phyloP scores from a whole-genome alignment of 1,139 yeast species.

The Lodderomyces margitis region DNA sequence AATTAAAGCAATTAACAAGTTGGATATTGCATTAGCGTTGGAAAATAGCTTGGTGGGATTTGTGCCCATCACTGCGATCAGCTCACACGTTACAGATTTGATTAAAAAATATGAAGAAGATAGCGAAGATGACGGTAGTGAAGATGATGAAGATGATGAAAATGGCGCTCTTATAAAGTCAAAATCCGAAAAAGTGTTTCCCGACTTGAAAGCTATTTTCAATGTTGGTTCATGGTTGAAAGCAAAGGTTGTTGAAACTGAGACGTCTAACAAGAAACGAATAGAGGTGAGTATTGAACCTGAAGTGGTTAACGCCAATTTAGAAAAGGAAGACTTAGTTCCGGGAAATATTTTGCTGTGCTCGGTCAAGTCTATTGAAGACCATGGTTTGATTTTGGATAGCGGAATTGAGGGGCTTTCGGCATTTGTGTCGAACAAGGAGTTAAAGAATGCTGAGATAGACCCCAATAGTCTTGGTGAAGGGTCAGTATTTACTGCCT shows the following conservation, averaged over 20 bases:
- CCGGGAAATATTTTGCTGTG: conserved; percentile 71
- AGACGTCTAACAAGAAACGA: conserved; percentile 41
- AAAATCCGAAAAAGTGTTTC: conserved; percentile 41
- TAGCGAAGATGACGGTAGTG: conserved; percentile 45
- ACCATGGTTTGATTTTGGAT: conserved; percentile 81
- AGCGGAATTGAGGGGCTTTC: conserved; percentile 55
- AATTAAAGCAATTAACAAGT: conserved; percentile 54
- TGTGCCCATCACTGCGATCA: conserved; percentile 73
- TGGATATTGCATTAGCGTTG: conserved; percentile 67
- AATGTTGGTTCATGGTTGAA: conserved; percentile 81
- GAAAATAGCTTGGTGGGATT: conserved; percentile 85
- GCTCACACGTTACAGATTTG: conserved; percentile 56
- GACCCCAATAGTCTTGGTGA: conserved; percentile 19
- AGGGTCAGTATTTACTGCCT: conserved; percentile 53
- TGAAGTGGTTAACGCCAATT: conserved; percentile 55
- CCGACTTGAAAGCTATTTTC: conserved; percentile 56
- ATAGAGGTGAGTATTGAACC: conserved; percentile 80
- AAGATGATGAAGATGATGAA: conserved; percentile 35
- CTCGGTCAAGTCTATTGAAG: conserved; percentile 77
- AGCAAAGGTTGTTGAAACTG: conserved; percentile 61
- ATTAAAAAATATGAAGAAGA: conserved; percentile 51
- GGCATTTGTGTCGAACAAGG: conserved; percentile 80
- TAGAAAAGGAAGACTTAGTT: conserved; percentile 64
- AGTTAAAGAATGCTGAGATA: conserved; percentile 31
- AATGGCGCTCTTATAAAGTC: conserved; percentile 15